phyloP scores from a whole-genome alignment of 2,329 filamentous ascomycete genomes.

The Penicillium hesseltinei region DNA sequence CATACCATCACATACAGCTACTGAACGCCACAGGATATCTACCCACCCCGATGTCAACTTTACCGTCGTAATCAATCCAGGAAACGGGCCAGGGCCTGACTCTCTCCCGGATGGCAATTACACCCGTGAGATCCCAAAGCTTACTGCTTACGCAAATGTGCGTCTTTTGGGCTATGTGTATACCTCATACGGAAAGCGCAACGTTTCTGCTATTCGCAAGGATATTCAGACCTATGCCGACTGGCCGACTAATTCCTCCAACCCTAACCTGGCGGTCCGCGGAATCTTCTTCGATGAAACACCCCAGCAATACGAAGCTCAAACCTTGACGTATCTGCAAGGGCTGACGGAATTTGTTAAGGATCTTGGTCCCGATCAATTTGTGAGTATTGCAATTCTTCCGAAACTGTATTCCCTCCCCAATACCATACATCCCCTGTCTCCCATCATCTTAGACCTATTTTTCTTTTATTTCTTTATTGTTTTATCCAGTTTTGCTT shows the following conservation, averaged over 20 bases:
- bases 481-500: background rate
- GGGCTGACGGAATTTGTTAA: slow-evolving; percentile 35
- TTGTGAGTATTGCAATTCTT: slow-evolving; percentile 33
- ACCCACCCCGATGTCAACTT: slow-evolving; percentile 46
- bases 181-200: slow-evolving; percentile 47
- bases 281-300: slow-evolving; percentile 54
- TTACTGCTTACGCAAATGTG: slow-evolving; percentile 48
- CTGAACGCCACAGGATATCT: slow-evolving; percentile 36
- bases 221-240: slow-evolving; percentile 49
- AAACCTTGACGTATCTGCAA: slow-evolving; percentile 34
- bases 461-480: slow-evolving; percentile 1
- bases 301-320: slow-evolving; percentile 38
- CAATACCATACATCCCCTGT: slow-evolving; percentile 4
- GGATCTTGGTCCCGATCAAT: slow-evolving; percentile 37
- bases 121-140: slow-evolving; percentile 41
- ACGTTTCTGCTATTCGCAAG: slow-evolving; percentile 40
- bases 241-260: slow-evolving; percentile 41
- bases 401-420: background rate
- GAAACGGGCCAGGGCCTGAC: slow-evolving; percentile 47
- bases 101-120: slow-evolving; percentile 46
- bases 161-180: slow-evolving; percentile 52
- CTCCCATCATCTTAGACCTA: background rate
- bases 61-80: slow-evolving; percentile 52
- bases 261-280: slow-evolving; percentile 42
- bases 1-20: slow-evolving; percentile 9